Conservation (phyloP, 257 asterid genomes). For the Scutellaria galericulata region DNA sequence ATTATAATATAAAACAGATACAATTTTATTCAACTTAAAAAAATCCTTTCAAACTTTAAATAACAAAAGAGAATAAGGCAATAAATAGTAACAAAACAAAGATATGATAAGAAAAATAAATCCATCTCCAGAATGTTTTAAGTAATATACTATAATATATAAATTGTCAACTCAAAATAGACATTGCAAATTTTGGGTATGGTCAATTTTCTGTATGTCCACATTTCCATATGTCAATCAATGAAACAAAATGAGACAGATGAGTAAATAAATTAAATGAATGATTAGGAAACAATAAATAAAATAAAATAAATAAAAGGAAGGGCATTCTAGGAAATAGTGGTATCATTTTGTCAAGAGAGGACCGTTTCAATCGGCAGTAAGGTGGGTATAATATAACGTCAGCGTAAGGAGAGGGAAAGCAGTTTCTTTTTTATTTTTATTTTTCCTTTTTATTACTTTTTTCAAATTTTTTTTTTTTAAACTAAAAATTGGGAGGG, state of each 20-base stretch:
- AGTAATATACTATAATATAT: neutral
- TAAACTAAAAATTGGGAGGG: constrained; percentile 28
- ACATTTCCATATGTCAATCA: neutral
- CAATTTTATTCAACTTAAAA: too few relatives aligned
- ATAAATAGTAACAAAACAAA: too few relatives aligned
- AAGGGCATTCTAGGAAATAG: constrained; percentile 27
- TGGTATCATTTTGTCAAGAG: neutral
- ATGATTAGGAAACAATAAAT: neutral
- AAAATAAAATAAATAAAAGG: constrained; percentile 11
- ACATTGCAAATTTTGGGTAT: neutral
- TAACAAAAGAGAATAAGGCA: too few relatives aligned
- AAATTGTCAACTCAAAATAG: neutral
- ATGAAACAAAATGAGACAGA: neutral
- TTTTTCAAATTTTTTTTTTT: neutral
- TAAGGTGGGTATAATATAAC: neutral
- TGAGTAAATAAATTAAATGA: neutral
- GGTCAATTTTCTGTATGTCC: constrained; percentile 15
- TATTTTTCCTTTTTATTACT: too few relatives aligned
- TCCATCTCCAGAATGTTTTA: too few relatives aligned
- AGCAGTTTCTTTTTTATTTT: constrained; percentile 23
- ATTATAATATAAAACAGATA: too few relatives aligned
- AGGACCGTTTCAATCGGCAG: constrained; percentile 41
- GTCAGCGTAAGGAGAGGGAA: constrained; percentile 36
- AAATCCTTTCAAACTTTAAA: too few relatives aligned
- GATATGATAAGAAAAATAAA: too few relatives aligned